Evolutionary conservation across 345 rosid genomes (phyloP), one percentile per base, ranked within the genome.

Genomic region (Laguncularia racemosa): DNA sequence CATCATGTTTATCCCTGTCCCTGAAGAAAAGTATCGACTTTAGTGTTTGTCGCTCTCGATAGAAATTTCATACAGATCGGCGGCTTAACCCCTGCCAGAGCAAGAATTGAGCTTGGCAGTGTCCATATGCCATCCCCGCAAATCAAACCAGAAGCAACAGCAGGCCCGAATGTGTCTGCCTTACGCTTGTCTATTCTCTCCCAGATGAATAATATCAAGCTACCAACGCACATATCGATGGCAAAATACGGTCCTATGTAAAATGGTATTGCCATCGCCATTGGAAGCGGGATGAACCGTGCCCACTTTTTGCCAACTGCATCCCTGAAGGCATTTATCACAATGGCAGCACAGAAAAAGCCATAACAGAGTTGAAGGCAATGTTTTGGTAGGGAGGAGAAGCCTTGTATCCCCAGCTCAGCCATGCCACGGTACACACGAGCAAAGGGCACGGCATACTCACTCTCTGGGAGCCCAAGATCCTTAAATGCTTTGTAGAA

Each of bases 21-120:
- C 26, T 23, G 26, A 11, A 66, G 49, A 63, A 66, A 58, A 3
- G 9, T 18, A 10, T 59, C 53, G 16, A 66, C 70, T 33, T 14
- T 52, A 4, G 10, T 21, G 28, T 66, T 66, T 0, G 64, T n/a
- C n/a, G 64, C 14, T 21, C 59, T 19, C 23, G 69, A 59, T 14
- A 70, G 46, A 69, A 77, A 77, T 60, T 73, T 65, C 78, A 77
- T 77, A 67, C 82, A 77, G 1, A 73, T 70, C 13, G 82, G 82
- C 20, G 76, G 82, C 17, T 68, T 67, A 16, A 73, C 69, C 56
- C 68, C 66, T 0, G 61, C 74, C 5, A 77, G 53, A 4, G 76
- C 68, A 8, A 77, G 82, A 51, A 73, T 38, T 0, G 74, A 73
- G 0, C 64, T 65, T 0, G 76, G 77, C 14, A 72, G 47, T 0